Evolutionary conservation across 768 basidiomycete genomes (phyloP), one percentile per base, ranked within the genome.

Genomic region (Mycena haematopus): DNA sequence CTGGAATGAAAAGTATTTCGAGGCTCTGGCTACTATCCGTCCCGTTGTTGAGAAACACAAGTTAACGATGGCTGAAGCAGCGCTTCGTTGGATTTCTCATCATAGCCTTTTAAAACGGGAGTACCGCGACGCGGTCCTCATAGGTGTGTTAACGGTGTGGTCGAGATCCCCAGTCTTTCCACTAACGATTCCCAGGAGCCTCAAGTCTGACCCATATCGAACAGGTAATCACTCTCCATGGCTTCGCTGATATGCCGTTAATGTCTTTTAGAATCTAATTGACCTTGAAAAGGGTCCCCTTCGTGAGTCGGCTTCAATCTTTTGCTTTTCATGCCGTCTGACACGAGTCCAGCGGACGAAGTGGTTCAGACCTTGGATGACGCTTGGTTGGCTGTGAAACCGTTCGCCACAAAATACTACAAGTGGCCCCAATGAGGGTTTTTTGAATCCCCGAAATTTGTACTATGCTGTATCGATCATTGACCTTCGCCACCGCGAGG

Each of bases 401-500:
- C 78, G 0, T 75, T 77, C 55, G 77, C 83, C 6, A 74, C 76
- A 25, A 71, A 73, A 21, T 82, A 83, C 66, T 80, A 72, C 71
- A 65, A 73, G 71, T 63, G 24, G 44, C n/a, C n/a, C 11, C 40
- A 42, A n/a, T 24, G 56, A 56, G 19, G 29, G 31, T 10, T n/a
- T 13, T 21, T 14, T 55, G 38, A 13, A 11, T 15, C 25, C 25
- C 14, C 6, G 31, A 55, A 31, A 54, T 47, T 31, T 25, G 60
- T 51, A 15, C 22, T 68, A 78, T 52, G 65, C 66, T 49, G 77
- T 70, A 66, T 81, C 80, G 38, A 87, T 75, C 83, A 92, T 87
- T 0, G 86, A 83, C 50, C 86, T 81, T 40, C 84, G 79, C 90
- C 90, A 92, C 70, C 77, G 85, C 44, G 84, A 84, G 5, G 83